Evolutionary conservation across 106 monocot genomes (phyloP).

Genomic region (Narthecium ossifragum): DNA sequence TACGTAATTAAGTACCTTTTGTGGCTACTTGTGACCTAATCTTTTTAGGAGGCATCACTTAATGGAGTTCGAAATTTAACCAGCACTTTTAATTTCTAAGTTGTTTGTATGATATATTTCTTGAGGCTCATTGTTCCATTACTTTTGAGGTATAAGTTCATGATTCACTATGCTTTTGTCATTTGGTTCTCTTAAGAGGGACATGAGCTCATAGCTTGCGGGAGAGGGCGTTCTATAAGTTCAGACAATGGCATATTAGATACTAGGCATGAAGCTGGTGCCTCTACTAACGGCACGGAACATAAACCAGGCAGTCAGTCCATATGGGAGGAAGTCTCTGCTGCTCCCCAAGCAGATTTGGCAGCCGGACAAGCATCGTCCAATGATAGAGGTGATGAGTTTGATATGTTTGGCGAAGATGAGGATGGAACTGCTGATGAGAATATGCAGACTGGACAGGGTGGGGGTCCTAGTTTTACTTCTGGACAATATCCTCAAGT

Average conservation of each 20-base stretch:
- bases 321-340: slow-evolving; percentile 18
- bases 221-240: slow-evolving; percentile 28
- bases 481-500: slow-evolving; percentile 16
- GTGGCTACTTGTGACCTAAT: not conserved
- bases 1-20: not conserved
- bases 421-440: slow-evolving; percentile 36
- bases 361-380: slow-evolving; percentile 25
- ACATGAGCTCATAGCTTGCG: slow-evolving; percentile 63
- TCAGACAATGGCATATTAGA: too few relatives aligned
- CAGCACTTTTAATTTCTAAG: not conserved
- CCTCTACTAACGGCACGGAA: slow-evolving; percentile 16
- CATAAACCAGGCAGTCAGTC: slow-evolving; percentile 12
- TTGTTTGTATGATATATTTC: not conserved
- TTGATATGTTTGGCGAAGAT: slow-evolving; percentile 92
- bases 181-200: slow-evolving; percentile 39
- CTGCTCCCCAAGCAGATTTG: slow-evolving; percentile 17
- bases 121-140: not conserved
- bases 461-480: slow-evolving; percentile 8
- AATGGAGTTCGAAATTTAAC: too few relatives aligned
- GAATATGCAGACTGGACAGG: slow-evolving; percentile 20
- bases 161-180: not conserved
- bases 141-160: not conserved
- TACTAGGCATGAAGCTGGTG: too few relatives aligned
- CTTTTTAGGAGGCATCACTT: not conserved
- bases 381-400: slow-evolving; percentile 33